A percentile compares a stretch with the other conserved stretches of the same genome.
Conservation (phyloP, 2,329 filamentous ascomycete genomes). For the Aureobasidium subglaciale region DNA sequence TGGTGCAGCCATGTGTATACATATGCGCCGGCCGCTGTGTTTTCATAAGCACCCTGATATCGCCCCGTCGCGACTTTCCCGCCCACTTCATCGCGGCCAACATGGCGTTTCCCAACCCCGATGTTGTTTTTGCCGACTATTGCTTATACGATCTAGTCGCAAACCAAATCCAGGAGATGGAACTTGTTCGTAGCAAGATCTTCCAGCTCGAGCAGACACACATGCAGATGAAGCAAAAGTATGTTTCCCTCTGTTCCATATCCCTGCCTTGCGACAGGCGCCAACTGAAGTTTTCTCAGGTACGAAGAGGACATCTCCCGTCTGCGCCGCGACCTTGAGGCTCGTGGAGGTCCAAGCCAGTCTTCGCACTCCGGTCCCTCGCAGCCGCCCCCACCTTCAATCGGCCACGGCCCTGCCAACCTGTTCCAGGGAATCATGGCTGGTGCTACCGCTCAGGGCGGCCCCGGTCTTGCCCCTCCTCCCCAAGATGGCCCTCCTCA, state of each 20-base stretch:
- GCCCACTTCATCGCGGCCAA: neutral
- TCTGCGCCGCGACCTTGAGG: conserved; percentile 80
- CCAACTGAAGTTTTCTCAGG: conserved; percentile 42
- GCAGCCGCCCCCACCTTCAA: conserved; percentile 75
- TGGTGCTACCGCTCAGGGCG: conserved; percentile 73
- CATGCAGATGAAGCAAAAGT: conserved; percentile 86
- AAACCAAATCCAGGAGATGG: conserved; percentile 88
- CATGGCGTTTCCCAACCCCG: conserved; percentile 5
- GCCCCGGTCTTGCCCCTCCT: conserved; percentile 70
- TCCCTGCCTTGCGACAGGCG: neutral
- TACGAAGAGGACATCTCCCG: conserved; percentile 88
- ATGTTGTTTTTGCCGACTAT: conserved; percentile 12
- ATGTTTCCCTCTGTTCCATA: conserved; percentile 32
- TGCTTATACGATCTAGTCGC: conserved; percentile 54
- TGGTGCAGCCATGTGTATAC: neutral
- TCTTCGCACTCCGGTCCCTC: conserved; percentile 69
- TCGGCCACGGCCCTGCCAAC: conserved; percentile 81
- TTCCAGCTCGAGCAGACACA: conserved; percentile 89
- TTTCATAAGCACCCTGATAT: neutral
- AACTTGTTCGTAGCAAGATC: conserved; percentile 87
- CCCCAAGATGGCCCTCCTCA: conserved; percentile 52
- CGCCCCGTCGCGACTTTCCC: neutral
- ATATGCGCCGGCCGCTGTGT: neutral
- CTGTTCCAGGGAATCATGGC: conserved; percentile 96
- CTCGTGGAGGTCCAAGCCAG: conserved; percentile 55